Conservation (phyloP, 148 eudicot genomes). For the Dysphania ambrosioides region DNA sequence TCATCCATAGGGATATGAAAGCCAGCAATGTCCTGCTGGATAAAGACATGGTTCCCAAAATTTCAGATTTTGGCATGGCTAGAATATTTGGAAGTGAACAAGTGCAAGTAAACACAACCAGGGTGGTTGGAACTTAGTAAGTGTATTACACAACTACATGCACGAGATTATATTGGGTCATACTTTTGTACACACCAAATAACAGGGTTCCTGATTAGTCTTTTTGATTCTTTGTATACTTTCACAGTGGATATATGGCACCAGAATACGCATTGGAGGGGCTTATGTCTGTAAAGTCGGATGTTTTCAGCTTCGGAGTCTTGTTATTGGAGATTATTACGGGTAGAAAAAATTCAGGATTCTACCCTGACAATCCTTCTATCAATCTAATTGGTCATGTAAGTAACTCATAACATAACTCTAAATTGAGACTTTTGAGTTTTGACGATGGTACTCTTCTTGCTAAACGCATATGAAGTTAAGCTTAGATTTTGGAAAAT, state of each 20-base stretch:
- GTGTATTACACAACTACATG: slow-evolving; percentile 14
- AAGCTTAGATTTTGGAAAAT: neutral
- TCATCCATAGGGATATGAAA: slow-evolving; percentile 61
- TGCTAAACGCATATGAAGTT: neutral
- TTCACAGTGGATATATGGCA: slow-evolving; percentile 57
- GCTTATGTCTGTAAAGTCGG: slow-evolving; percentile 44
- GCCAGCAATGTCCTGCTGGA: slow-evolving; percentile 56
- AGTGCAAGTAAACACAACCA: slow-evolving; percentile 44
- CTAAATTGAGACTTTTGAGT: neutral
- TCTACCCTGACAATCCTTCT: slow-evolving; percentile 35
- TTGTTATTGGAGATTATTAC: slow-evolving; percentile 44
- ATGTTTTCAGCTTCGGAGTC: slow-evolving; percentile 60
- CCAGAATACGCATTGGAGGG: slow-evolving; percentile 63
- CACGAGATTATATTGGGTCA: neutral
- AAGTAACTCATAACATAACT: slow-evolving; percentile 21
- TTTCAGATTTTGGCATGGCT: slow-evolving; percentile 64
- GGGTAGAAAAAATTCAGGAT: slow-evolving; percentile 47
- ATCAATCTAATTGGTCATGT: slow-evolving; percentile 57
- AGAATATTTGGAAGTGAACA: slow-evolving; percentile 45
- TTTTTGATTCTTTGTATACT: neutral
- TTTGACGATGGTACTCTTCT: neutral
- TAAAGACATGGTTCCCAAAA: slow-evolving; percentile 47
- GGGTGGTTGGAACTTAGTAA: slow-evolving; percentile 67
- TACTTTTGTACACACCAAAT: neutral
- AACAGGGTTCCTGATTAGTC: neutral